Conservation (phyloP, 106 monocot species). For the Dendrobium officinale region DNA sequence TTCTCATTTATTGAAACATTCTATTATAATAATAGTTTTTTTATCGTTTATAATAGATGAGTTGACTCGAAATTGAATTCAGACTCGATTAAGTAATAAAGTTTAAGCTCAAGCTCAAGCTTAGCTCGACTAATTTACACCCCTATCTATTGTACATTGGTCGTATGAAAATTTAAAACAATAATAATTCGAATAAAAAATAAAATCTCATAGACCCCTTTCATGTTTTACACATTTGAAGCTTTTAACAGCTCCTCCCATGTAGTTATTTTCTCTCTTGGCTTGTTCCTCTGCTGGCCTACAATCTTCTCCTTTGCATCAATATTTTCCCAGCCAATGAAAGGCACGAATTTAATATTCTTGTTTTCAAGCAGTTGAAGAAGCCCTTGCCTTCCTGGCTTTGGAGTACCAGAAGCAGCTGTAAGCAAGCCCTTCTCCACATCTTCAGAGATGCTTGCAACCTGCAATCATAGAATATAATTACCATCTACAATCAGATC, state of each 20-base stretch:
- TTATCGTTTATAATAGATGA: no score
- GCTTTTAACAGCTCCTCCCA: slow-evolving; percentile 60
- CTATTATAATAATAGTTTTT: no score
- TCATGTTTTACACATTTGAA: slow-evolving; percentile 7
- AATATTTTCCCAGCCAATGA: slow-evolving; percentile 80
- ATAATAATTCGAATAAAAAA: no score
- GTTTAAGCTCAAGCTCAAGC: no score
- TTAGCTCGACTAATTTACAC: no score
- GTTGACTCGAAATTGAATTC: no score
- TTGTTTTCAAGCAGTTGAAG: slow-evolving; percentile 42
- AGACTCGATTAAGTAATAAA: no score
- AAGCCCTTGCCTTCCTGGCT: slow-evolving; percentile 71
- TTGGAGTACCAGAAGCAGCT: slow-evolving; percentile 15
- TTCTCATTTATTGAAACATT: no score
- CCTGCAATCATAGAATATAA: slow-evolving; percentile 28
- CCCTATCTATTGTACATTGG: no score
- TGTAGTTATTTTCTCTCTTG: slow-evolving; percentile 71
- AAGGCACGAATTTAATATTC: slow-evolving; percentile 50
- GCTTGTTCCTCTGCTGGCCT: slow-evolving; percentile 56
- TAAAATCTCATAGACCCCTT: no score
- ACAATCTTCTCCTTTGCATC: slow-evolving; percentile 64
- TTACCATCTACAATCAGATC: not conserved
- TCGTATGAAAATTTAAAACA: no score
- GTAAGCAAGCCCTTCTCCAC: slow-evolving; percentile 33
- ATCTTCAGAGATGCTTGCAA: slow-evolving; percentile 70